Evolutionary conservation across 352 stramenopile genomes (phyloP), one percentile per base, ranked within the genome.

Genomic region (Phytopythium cucurbitacearum): DNA sequence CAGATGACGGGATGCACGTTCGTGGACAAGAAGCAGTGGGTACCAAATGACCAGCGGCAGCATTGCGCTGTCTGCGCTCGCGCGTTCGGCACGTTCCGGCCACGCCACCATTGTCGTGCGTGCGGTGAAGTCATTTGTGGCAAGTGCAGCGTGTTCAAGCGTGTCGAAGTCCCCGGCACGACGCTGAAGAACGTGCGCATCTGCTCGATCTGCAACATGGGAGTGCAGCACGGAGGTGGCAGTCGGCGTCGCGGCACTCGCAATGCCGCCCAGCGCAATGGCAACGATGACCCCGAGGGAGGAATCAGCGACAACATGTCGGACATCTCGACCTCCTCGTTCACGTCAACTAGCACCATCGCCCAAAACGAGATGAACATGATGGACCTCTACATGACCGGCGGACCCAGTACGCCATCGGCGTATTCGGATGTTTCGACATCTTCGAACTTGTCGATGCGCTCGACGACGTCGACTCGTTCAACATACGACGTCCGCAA

Each of bases 111-210:
- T 60, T 95, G 85, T 59, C 80, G 85, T 58, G 89, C 80, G 59
- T 95, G 85, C 46, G 85, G 85, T n/a, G 85, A 95, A 57, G 82
- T 95, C 33, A 93, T 95, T 45, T 95, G 85, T 53, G 76, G 80
- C 38, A 95, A 95, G 59, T 95, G 85, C 65, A 90, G 76, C 55
- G 64, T 95, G 13, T 87, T 91, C 59, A 80, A 83, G 57, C 71
- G 65, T n/a, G 78, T 91, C 7, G 81, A 95, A 44, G 75, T 95
- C 21, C 85, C 85, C 8, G 85, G 80, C 46, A 88, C 80, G 6
- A 89, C 71, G 32, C 66, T 94, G 54, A 85, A 88, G 66, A 91
- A 89, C 58, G 76, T 93, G 55, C 82, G 83, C 37, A 85, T 93
- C 43, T 95, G 82, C 64, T 89, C 80, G 3, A 69, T 91, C 36